Evolutionary conservation across 2,329 filamentous ascomycete genomes (phyloP).

Genomic region (Colletotrichum costaricense): DNA sequence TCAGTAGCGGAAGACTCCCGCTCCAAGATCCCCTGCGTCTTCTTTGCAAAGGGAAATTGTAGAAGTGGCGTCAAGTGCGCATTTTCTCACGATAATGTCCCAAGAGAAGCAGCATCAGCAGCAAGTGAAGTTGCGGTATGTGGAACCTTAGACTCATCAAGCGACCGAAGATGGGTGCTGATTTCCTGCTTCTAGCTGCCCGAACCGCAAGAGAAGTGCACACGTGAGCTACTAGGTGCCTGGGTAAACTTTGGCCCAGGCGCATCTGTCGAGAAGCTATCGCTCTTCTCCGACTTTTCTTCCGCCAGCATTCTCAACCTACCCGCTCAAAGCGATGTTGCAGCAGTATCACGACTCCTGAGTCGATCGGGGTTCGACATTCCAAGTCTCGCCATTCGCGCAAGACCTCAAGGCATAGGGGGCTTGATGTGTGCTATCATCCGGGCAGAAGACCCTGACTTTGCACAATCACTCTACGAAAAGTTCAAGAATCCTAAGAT

Average conservation of each 20-base stretch:
- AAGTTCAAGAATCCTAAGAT: neutral
- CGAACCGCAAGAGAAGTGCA: neutral
- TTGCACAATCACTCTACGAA: conserved; percentile 16
- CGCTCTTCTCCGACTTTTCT: conserved; percentile 50
- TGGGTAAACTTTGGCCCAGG: conserved; percentile 36
- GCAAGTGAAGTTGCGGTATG: neutral
- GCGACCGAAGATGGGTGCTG: neutral
- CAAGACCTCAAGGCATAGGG: neutral
- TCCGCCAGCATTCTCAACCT: conserved; percentile 47
- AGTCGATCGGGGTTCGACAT: conserved; percentile 13
- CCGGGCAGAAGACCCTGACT: neutral
- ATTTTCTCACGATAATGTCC: neutral
- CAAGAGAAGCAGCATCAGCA: neutral
- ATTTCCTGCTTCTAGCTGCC: neutral
- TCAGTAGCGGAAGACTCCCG: neutral
- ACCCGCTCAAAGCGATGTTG: conserved; percentile 35
- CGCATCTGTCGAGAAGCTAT: conserved; percentile 42
- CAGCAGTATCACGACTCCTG: conserved; percentile 39
- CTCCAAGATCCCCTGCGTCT: neutral
- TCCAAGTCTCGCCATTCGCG: neutral
- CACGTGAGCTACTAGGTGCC: neutral
- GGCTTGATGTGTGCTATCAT: neutral
- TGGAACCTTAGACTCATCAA: neutral
- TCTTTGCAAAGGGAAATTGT: neutral
- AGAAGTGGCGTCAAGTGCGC: neutral